phyloP scores from a whole-genome alignment of 371 early-diverging fungal species.

The Vairimorpha ceranae region DNA sequence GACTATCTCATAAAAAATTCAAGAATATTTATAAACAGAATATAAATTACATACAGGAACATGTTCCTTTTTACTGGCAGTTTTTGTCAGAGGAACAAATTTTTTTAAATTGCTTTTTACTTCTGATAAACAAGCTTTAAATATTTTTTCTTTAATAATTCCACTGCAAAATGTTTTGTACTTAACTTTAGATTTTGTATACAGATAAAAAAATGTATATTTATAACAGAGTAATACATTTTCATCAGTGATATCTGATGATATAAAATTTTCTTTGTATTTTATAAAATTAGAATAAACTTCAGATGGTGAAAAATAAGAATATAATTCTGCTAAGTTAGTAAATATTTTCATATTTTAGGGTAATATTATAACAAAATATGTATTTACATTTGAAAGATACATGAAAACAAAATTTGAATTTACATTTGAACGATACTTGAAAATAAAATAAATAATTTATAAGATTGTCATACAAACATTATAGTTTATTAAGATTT shows the following conservation, averaged over 20 bases:
- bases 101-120: neutral
- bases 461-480: too few relatives aligned
- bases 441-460: too few relatives aligned
- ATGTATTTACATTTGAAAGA: too few relatives aligned
- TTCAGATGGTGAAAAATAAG: neutral
- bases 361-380: too few relatives aligned
- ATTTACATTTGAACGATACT: too few relatives aligned
- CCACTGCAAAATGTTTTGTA: neutral
- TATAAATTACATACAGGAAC: conserved; percentile 19
- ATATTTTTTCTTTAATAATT: conserved; percentile 5
- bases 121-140: conserved; percentile 6
- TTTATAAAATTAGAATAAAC: neutral
- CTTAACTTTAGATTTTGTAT: conserved; percentile 1
- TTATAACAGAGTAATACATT: conserved; percentile 5
- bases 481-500: too few relatives aligned
- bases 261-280: neutral
- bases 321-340: neutral
- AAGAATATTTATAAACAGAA: conserved; percentile 5
- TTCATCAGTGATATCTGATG: neutral
- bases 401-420: too few relatives aligned
- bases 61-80: neutral
- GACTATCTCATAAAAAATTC: neutral
- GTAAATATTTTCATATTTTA: neutral
- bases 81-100: neutral
- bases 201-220: conserved; percentile 14